Evolutionary conservation across 2,329 filamentous ascomycete species (phyloP), one percentile per base, ranked within the genome.

Genomic region (Cercospora sojina): DNA sequence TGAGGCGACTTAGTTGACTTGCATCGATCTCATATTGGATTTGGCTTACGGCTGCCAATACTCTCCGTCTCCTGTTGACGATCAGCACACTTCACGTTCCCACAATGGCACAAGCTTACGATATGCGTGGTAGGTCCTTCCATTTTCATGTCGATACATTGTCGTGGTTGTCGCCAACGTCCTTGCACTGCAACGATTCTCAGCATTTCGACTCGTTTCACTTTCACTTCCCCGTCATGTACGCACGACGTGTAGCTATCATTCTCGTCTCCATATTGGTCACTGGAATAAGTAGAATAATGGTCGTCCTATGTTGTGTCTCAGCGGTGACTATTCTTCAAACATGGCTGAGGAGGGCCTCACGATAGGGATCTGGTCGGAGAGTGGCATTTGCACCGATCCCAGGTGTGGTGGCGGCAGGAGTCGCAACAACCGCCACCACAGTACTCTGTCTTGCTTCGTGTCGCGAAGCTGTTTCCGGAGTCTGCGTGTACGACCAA

Each of bases 81-180:
- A 12, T 70, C 55, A 68, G 62, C 47, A 41, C 13, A 32, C 13
- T 23, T 12, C 16, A 31, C n/a, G 27, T 31, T 23, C 18, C 35
- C 12, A 25, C 3, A 20, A 20, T 8, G 3, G 5, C 8, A 29
- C 12, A 16, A 4, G 62, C 72, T 77, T 77, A 65, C 74, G 69
- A 65, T 75, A 78, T 13, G 75, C 74, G 70, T 78, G 76, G 58
- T 78, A 78, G 5, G 75, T 74, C 49, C 77, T 72, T 8, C 76
- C 77, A 67, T 79, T 77, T 67, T 79, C 77, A 31, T 71, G 60
- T 51, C 79, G 76, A 71, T 80, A 80, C 59, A 73, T 74, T 1
- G 77, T 80, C 13, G 79, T 74, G 23, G 73, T 77, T 18, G 78
- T 78, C 9, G 78, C 79, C 62, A 81, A 70, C 13, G 78, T 79